These are phyloP conservation scores for Fagus sylvatica DNA, from an alignment of 306 rosid genomes.

Conservation along the genomic window DNA sequence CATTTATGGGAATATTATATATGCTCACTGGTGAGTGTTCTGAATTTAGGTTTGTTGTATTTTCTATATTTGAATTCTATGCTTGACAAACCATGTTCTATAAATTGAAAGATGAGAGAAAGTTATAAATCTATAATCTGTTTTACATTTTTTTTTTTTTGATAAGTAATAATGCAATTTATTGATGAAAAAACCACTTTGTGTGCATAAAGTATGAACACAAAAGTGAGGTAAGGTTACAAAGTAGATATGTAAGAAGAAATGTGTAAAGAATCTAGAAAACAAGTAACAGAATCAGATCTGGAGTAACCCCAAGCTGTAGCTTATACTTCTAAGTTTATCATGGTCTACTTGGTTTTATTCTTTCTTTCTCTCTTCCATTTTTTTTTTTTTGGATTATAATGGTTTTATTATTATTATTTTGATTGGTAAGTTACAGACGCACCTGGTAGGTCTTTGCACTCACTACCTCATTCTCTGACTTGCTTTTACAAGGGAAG, in stretches of 20 bases:
- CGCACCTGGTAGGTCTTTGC: neutral
- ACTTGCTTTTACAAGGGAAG: neutral
- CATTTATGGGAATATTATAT: slow-evolving; percentile 85
- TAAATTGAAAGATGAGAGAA: neutral
- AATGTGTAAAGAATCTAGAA: too few relatives aligned
- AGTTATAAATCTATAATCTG: neutral
- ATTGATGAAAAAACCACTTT: too few relatives aligned
- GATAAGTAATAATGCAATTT: too few relatives aligned
- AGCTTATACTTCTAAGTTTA: neutral
- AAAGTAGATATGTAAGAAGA: too few relatives aligned
- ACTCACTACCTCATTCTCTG: neutral
- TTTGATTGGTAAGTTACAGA: neutral
- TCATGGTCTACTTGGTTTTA: neutral
- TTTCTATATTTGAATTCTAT: neutral
- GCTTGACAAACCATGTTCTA: neutral
- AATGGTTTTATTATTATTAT: neutral
- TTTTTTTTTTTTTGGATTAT: too few relatives aligned
- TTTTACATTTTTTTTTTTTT: too few relatives aligned
- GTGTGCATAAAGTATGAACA: too few relatives aligned
- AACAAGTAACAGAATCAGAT: too few relatives aligned
- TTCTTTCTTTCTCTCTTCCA: neutral
- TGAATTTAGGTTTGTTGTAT: slow-evolving; percentile 12
- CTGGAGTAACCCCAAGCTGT: too few relatives aligned
- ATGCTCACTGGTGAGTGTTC: slow-evolving; percentile 81
- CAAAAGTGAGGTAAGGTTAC: too few relatives aligned